These are phyloP conservation scores for Lasiosphaeria ovina DNA, from an alignment of 495 filamentous ascomycete genomes.

Conservation along the genomic window DNA sequence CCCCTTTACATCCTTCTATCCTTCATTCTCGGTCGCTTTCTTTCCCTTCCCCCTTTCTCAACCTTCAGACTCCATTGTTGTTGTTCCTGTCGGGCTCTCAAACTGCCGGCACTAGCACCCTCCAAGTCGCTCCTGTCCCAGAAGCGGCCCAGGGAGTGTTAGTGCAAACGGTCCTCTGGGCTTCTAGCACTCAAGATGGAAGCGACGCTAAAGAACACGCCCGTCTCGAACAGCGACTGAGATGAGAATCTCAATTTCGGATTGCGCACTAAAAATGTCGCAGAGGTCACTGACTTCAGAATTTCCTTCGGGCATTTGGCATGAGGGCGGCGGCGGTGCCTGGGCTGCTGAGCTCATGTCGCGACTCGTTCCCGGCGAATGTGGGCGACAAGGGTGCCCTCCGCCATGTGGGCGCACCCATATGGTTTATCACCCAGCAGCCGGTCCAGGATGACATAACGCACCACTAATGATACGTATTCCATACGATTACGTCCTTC, in stretches of 20 bases:
- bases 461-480: background rate
- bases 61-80: slow-evolving; percentile 12
- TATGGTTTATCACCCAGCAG: slow-evolving; percentile 6
- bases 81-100: slow-evolving; percentile 19
- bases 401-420: slow-evolving; percentile 25
- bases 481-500: too few relatives aligned
- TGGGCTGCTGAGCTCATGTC: slow-evolving; percentile 13
- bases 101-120: slow-evolving; percentile 10
- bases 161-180: slow-evolving; percentile 22
- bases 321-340: slow-evolving; percentile 15
- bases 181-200: background rate
- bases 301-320: slow-evolving; percentile 14
- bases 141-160: slow-evolving; percentile 20
- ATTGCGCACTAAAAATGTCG: background rate
- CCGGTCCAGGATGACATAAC: slow-evolving; percentile 20
- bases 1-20: slow-evolving; percentile 31
- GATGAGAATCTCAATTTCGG: background rate
- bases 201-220: background rate
- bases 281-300: background rate
- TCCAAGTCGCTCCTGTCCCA: slow-evolving; percentile 25
- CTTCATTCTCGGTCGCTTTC: slow-evolving; percentile 19
- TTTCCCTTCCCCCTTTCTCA: slow-evolving; percentile 19
- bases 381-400: slow-evolving; percentile 24
- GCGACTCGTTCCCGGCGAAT: slow-evolving; percentile 10
- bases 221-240: background rate